These are phyloP conservation scores for Hansenula sp. DNA, from an alignment of 1,139 yeast species.

Conservation along the genomic window DNA sequence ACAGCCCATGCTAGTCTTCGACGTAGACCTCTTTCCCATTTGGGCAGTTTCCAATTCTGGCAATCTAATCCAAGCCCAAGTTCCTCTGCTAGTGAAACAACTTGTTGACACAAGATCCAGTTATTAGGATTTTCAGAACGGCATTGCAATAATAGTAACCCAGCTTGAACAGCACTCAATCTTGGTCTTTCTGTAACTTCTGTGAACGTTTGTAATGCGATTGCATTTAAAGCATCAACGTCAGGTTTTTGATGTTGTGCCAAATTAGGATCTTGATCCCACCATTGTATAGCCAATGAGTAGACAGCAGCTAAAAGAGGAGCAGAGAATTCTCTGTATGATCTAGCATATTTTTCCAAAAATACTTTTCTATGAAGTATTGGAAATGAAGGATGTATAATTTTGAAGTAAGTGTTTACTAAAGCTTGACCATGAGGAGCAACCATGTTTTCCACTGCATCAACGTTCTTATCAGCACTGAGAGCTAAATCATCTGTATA, in stretches of 20 bases:
- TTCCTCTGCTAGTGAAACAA: constrained; percentile 81
- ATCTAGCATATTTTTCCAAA: constrained; percentile 68
- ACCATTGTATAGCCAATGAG: constrained; percentile 73
- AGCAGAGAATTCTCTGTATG: constrained; percentile 75
- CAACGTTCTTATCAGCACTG: constrained; percentile 63
- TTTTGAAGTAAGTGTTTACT: constrained; percentile 65
- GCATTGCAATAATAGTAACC: constrained; percentile 63
- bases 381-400: constrained; percentile 78
- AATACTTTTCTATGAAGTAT: constrained; percentile 73
- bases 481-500: constrained; percentile 60
- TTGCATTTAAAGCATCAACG: constrained; percentile 54
- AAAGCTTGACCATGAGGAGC: constrained; percentile 75
- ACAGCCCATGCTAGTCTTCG: constrained; percentile 92
- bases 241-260: constrained; percentile 63
- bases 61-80: constrained; percentile 84
- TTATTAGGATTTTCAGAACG: constrained; percentile 47
- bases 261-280: constrained; percentile 75
- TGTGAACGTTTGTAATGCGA: constrained; percentile 47
- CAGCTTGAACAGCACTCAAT: constrained; percentile 78
- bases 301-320: constrained; percentile 75
- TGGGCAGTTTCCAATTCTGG: constrained; percentile 81
- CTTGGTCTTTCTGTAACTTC: constrained; percentile 72
- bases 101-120: constrained; percentile 85
- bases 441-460: constrained; percentile 64
- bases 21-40: constrained; percentile 87